Percentiles rank a stretch among this genome's conserved stretches.
Evolutionary conservation across 148 eudicot genomes (phyloP).

Genomic region (Fallopia convolvulus): DNA sequence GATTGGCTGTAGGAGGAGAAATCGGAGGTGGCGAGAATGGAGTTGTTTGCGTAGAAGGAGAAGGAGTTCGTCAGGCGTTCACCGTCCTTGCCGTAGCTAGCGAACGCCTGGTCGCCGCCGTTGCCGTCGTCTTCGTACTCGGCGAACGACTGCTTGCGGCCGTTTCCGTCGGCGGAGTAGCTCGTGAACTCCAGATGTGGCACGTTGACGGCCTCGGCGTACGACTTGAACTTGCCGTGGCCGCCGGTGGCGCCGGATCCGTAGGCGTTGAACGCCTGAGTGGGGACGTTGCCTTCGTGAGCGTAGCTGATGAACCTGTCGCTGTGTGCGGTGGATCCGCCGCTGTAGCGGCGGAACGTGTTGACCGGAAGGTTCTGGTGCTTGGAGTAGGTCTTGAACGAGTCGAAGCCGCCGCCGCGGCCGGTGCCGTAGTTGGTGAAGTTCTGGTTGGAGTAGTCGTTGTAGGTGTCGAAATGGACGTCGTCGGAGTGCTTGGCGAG

Average conservation of each 20-base stretch:
- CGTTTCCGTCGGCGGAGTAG: constrained; percentile 48
- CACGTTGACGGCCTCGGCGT: constrained; percentile 30
- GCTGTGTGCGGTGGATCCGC: constrained; percentile 45
- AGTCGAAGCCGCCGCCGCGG: constrained; percentile 34
- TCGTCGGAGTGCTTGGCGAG: constrained; percentile 12
- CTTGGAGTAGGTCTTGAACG: constrained; percentile 45
- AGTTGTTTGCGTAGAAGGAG: constrained; percentile 27
- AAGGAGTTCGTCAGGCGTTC: constrained; percentile 33
- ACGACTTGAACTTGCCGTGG: constrained; percentile 31
- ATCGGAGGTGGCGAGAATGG: constrained; percentile 36
- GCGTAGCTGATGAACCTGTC: constrained; percentile 44
- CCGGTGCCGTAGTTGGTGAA: constrained; percentile 67
- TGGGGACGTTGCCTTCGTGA: constrained; percentile 27
- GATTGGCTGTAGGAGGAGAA: constrained; percentile 32
- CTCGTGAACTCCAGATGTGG: constrained; percentile 48
- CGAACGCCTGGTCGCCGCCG: constrained; percentile 39
- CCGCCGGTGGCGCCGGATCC: constrained; percentile 55
- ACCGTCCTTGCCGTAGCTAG: constrained; percentile 50
- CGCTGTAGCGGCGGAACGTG: constrained; percentile 52
- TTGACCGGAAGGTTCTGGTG: constrained; percentile 25
- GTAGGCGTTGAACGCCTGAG: constrained; percentile 47
- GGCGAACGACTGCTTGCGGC: constrained; percentile 27
- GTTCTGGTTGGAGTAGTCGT: constrained; percentile 34
- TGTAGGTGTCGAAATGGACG: constrained; percentile 32
- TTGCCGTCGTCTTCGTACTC: constrained; percentile 31